Conservation (phyloP, 306 rosid species). For the Calophaca sinica region DNA sequence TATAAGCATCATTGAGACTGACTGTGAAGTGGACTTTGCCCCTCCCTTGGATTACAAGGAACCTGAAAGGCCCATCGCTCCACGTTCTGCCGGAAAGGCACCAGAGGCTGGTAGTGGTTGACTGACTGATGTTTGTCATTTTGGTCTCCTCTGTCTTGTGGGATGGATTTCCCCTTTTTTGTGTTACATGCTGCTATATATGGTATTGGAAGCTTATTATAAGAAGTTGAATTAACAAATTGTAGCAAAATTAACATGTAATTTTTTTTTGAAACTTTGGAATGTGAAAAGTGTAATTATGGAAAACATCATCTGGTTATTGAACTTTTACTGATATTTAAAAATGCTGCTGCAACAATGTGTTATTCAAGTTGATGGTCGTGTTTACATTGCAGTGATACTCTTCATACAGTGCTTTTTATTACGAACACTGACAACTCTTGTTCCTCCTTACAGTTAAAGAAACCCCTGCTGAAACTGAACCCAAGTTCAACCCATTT, state of each 20-base stretch:
- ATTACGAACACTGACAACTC: slow-evolving; percentile 38
- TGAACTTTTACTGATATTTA: not conserved
- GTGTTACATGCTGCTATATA: slow-evolving; percentile 35
- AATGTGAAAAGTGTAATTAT: slow-evolving; percentile 8
- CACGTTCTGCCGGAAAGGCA: slow-evolving; percentile 64
- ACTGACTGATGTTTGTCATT: slow-evolving; percentile 37
- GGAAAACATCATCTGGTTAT: slow-evolving; percentile 16
- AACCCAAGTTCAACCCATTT: slow-evolving; percentile 89
- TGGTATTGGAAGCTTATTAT: slow-evolving; percentile 4
- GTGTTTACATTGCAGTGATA: slow-evolving; percentile 2
- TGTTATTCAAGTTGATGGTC: slow-evolving; percentile 16
- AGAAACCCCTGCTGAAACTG: slow-evolving; percentile 69
- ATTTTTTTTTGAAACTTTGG: not conserved
- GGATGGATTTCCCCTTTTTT: not conserved
- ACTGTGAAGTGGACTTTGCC: slow-evolving; percentile 99
- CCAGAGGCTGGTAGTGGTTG: slow-evolving; percentile 59
- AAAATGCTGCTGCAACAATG: slow-evolving; percentile 21
- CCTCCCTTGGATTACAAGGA: slow-evolving; percentile 99
- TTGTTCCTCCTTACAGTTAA: slow-evolving; percentile 56
- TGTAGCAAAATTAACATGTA: not conserved
- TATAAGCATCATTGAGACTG: slow-evolving; percentile 95
- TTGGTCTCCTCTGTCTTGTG: not conserved
- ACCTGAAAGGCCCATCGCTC: slow-evolving; percentile 74
- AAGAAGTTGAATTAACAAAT: not conserved
- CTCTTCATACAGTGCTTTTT: not conserved